Evolutionary conservation across 805 yeast species (phyloP), one percentile per base, ranked within the genome.

Genomic region (Phaffomyces antillensis): DNA sequence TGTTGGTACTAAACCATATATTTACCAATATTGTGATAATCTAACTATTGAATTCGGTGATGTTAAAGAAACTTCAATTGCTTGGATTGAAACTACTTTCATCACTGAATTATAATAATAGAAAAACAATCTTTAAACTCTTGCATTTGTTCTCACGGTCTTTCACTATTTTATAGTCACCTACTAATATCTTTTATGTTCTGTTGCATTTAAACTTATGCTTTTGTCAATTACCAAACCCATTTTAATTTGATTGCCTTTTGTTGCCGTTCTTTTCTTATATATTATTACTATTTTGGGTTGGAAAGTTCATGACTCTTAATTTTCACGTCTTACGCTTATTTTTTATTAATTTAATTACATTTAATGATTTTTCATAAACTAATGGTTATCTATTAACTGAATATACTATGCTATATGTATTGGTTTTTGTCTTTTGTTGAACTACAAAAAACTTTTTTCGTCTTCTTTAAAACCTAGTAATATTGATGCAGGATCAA

Each of bases 1-100:
- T 44, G 93, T 93, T 15, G 99, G 98, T 41, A 83, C 98, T 25
- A 86, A 84, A 62, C 99, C 99, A n/a, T 91, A 78, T 70, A 91
- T 93, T 58, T 93, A 90, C 67, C 98, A 93, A 70, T 93, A 79
- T 69, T 77, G 83, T 62, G 83, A 86, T 62, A 74, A 76, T 44
- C 68, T 82, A 59, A 64, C 69, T 7, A 68, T 86, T 49, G 71
- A 66, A 51, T 56, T 69, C 43, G 67, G 62, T 15, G 63, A 65
- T 31, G 60, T 60, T 37, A 60, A 65, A 40, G 91, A 83, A 60
- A 63, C 64, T 36, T 95, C 95, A 39, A 60, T 75, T 46, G 86
- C 79, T 26, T 87, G 80, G 68, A 78, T 72, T 56, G 96, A 88
- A 65, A 86, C 86, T 33, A 88, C 95, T 10, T 88, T 88, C 59